phyloP scores from a whole-genome alignment of 805 yeast genomes.

The Debaryomyces hansenii region DNA sequence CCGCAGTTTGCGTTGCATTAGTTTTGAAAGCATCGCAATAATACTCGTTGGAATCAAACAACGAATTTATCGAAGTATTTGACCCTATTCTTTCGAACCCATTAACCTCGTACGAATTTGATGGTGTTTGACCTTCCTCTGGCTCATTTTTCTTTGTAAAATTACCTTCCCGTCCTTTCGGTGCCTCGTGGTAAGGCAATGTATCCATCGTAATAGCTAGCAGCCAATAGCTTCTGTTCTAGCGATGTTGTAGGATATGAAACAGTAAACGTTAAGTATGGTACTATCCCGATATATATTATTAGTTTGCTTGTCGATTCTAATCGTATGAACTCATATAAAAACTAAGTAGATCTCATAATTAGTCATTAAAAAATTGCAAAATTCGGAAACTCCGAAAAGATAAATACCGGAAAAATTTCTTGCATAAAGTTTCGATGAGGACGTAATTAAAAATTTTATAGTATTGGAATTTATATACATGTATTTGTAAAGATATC shows the following conservation, averaged over 20 bases:
- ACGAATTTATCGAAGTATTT: conserved; percentile 27
- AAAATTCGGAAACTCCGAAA: neutral
- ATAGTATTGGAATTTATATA: neutral
- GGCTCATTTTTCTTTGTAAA: neutral
- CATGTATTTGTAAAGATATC: neutral
- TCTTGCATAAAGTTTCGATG: neutral
- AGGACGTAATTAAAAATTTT: neutral
- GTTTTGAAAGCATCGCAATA: conserved; percentile 6
- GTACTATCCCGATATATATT: too few species aligned
- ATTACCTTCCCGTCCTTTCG: neutral
- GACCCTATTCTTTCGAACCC: conserved; percentile 3
- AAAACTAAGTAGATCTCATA: too few species aligned
- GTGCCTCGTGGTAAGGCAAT: neutral
- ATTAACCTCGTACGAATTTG: neutral
- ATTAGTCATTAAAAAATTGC: too few species aligned
- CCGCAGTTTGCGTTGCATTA: conserved; percentile 3
- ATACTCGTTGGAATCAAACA: conserved; percentile 21
- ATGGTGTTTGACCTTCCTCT: neutral
- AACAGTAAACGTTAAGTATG: too few species aligned
- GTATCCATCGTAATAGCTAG: neutral
- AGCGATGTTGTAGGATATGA: too few species aligned
- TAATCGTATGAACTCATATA: too few species aligned
- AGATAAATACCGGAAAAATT: neutral
- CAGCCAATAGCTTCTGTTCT: too few species aligned
- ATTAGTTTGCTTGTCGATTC: too few species aligned